Evolutionary conservation across 257 asterid genomes (phyloP).

Genomic region (Solanum dulcamara): DNA sequence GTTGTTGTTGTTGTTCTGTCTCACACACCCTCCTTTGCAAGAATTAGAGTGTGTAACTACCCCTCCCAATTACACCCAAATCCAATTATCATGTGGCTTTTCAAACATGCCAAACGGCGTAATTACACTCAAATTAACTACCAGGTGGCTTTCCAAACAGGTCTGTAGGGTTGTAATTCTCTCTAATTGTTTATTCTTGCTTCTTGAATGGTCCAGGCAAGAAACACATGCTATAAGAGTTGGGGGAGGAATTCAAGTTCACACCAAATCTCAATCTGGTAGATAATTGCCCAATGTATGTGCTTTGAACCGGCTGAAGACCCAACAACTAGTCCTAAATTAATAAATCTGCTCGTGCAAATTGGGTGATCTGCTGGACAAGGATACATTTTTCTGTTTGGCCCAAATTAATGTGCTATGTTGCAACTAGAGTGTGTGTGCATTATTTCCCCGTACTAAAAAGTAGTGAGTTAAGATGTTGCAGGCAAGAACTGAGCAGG

Average conservation of each 20-base stretch:
- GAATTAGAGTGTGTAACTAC: background rate
- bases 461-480: background rate
- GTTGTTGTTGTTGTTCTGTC: too few species aligned
- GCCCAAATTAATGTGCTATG: background rate
- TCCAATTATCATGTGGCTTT: background rate
- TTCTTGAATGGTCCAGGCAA: background rate
- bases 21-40: background rate
- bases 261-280: background rate
- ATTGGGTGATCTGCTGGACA: background rate
- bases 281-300: background rate
- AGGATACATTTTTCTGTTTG: background rate
- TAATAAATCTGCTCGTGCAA: background rate
- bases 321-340: background rate
- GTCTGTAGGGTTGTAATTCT: background rate
- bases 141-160: background rate
- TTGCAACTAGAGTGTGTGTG: background rate
- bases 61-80: background rate
- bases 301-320: background rate
- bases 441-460: background rate
- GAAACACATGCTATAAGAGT: background rate
- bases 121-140: background rate
- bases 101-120: background rate
- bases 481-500: background rate
- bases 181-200: background rate
- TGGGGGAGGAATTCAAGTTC: background rate